Evolutionary conservation across 306 rosid species (phyloP).

Genomic region (Ormosia semicastrata): DNA sequence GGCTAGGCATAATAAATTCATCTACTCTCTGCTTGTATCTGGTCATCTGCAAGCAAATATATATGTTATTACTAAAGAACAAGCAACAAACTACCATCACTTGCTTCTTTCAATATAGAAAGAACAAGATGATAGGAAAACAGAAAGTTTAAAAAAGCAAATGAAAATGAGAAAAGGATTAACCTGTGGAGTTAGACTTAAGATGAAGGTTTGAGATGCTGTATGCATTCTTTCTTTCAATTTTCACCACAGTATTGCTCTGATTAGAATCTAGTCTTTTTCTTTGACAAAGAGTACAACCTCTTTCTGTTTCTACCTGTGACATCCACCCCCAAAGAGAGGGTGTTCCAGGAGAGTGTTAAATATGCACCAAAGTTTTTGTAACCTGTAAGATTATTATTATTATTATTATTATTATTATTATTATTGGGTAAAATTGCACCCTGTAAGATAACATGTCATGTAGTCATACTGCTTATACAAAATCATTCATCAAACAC

Average conservation of each 20-base stretch:
- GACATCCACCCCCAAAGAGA: slow-evolving; percentile 4
- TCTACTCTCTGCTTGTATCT: slow-evolving; percentile 30
- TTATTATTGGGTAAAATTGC: not conserved
- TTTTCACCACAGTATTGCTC: slow-evolving; percentile 14
- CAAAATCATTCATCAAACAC: not conserved
- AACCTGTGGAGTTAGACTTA: slow-evolving; percentile 52
- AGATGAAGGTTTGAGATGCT: slow-evolving; percentile 37
- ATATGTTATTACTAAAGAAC: not conserved
- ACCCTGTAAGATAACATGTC: not conserved
- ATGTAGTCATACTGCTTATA: not conserved
- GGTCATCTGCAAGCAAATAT: slow-evolving; percentile 36
- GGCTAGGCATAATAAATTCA: slow-evolving; percentile 27
- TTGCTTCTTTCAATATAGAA: not conserved
- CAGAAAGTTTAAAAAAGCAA: not conserved
- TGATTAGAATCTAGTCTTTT: not conserved
- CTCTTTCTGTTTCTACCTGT: slow-evolving; percentile 4
- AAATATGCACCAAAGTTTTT: not conserved
- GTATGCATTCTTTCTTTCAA: slow-evolving; percentile 47
- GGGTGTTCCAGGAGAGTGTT: not conserved
- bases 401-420: not conserved
- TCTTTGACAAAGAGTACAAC: slow-evolving; percentile 1
- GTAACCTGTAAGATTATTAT: not conserved
- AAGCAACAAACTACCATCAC: not conserved
- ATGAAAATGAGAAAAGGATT: not conserved
- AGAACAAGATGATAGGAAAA: not conserved